A percentile compares a stretch with the other conserved stretches of the same genome.
Evolutionary conservation across 257 asterid species (phyloP).

Genomic region (Solanum sparsipilum): DNA sequence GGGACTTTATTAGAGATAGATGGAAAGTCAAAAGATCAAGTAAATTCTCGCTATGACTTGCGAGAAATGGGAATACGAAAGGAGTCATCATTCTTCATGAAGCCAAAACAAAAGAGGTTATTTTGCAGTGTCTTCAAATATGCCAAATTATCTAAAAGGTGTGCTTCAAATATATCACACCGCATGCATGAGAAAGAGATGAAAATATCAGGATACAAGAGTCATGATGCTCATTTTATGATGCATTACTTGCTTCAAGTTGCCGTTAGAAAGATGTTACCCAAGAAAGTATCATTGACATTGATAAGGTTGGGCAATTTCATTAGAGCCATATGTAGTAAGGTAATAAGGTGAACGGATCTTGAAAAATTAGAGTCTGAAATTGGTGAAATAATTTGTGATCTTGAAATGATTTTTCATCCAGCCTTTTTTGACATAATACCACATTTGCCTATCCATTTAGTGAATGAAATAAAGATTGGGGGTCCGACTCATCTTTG

Average conservation of each 20-base stretch:
- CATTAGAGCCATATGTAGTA: background rate
- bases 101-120: background rate
- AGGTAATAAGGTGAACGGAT: background rate
- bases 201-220: background rate
- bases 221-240: background rate
- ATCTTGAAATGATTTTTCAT: no score
- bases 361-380: background rate
- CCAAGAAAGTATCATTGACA: no score
- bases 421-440: background rate
- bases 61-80: background rate
- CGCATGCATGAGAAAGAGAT: no score
- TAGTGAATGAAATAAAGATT: background rate
- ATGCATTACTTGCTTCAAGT: background rate
- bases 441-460: background rate
- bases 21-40: background rate
- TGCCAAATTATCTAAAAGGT: background rate
- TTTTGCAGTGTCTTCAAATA: background rate
- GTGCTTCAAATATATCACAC: no score
- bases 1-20: background rate
- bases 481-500: background rate
- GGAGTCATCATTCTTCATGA: background rate
- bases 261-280: background rate
- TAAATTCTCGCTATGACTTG: no score
- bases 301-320: background rate
- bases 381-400: background rate